phyloP scores from a whole-genome alignment of 345 rosid species.

The Physaria fendleri region DNA sequence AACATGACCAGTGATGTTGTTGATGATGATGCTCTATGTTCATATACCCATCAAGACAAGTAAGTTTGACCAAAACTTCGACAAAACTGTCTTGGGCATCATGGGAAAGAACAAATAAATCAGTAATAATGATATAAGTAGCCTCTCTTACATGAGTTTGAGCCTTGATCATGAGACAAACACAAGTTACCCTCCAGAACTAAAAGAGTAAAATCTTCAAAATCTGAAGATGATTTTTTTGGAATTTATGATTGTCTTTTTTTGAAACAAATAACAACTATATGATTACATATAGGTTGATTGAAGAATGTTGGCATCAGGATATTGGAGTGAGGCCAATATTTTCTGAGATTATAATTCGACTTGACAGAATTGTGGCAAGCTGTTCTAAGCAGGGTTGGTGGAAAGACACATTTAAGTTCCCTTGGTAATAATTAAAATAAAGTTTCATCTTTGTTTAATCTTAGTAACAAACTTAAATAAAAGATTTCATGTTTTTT shows the following conservation, averaged over 20 bases:
- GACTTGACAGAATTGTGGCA: constrained; percentile 60
- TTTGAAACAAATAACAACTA: no score
- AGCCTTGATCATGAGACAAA: not conserved
- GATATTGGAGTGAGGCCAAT: constrained; percentile 56
- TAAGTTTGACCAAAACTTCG: constrained; percentile 10
- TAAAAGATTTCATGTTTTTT: not conserved
- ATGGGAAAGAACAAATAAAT: not conserved
- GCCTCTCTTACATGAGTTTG: not conserved
- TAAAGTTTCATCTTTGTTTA: not conserved
- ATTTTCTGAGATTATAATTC: constrained; percentile 74
- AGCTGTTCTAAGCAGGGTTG: constrained; percentile 78
- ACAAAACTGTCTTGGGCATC: not conserved
- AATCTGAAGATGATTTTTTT: not conserved
- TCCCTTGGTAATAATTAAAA: constrained; percentile 84
- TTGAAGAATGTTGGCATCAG: constrained; percentile 85
- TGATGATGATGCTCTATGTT: constrained; percentile 51
- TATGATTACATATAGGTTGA: constrained; percentile 49
- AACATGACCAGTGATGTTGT: constrained; percentile 15
- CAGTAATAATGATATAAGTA: not conserved
- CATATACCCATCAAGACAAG: constrained; percentile 94
- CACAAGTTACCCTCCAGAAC: not conserved
- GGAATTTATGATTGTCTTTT: no score
- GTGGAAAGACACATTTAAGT: constrained; percentile 97
- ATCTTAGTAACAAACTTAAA: not conserved
- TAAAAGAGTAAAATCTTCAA: not conserved